phyloP scores from a whole-genome alignment of 2,329 filamentous ascomycete genomes.

The Sarocladium oryzae region DNA sequence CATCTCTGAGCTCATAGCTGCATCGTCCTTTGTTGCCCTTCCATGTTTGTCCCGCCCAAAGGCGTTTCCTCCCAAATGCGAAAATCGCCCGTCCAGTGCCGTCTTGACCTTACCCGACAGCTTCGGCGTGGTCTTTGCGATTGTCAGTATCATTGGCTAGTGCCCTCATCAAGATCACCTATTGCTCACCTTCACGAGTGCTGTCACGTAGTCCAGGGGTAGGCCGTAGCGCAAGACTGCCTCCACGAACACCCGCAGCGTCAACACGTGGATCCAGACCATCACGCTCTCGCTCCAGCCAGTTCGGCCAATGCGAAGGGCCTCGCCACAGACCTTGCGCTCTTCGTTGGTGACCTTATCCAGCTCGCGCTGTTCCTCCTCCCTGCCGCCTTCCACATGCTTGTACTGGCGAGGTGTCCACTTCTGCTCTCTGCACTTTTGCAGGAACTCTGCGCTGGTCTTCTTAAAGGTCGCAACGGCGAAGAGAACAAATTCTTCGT shows the following conservation, averaged over 20 bases:
- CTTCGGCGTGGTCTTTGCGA: conserved; percentile 70
- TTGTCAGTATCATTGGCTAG: background rate
- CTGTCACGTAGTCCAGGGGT: conserved; percentile 82
- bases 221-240: conserved; percentile 94
- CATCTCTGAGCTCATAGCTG: conserved; percentile 72
- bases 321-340: conserved; percentile 88
- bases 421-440: conserved; percentile 86
- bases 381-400: conserved; percentile 81
- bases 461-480: conserved; percentile 94
- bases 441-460: conserved; percentile 75
- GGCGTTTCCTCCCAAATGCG: conserved; percentile 90
- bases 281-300: conserved; percentile 94
- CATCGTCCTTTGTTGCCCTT: conserved; percentile 83
- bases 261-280: conserved; percentile 90
- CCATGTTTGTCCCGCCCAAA: conserved; percentile 93
- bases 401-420: conserved; percentile 96
- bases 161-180: too few relatives aligned
- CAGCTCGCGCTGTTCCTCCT: conserved; percentile 83
- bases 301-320: conserved; percentile 77
- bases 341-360: conserved; percentile 78
- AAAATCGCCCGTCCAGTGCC: conserved; percentile 78
- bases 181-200: conserved; percentile 72
- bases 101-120: conserved; percentile 69
- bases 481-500: conserved; percentile 85
- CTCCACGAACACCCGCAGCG: conserved; percentile 91